phyloP scores from a whole-genome alignment of 2,329 filamentous ascomycete species.

The Trichophaea hybrida region DNA sequence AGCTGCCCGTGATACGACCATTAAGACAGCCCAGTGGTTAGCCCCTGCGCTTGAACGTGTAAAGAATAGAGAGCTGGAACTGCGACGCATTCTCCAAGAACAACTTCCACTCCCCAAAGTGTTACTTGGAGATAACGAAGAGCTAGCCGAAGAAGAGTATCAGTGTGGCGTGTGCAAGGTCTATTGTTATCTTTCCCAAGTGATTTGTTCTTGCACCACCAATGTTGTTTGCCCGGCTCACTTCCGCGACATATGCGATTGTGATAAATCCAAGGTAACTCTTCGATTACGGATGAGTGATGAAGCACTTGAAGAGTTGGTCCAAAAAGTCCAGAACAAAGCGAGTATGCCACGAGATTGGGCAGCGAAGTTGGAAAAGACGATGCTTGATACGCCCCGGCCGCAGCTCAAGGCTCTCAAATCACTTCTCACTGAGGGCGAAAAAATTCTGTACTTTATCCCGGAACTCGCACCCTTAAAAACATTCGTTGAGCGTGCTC shows the following conservation, averaged over 20 bases:
- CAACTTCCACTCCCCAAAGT: conserved; percentile 23
- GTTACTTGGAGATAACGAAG: conserved; percentile 44
- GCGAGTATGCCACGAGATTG: conserved; percentile 73
- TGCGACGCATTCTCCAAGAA: conserved; percentile 51
- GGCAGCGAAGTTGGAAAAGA: conserved; percentile 76
- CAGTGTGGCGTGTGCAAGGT: conserved; percentile 85
- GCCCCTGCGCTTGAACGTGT: conserved; percentile 73
- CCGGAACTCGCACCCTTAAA: conserved; percentile 67
- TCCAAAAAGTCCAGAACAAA: conserved; percentile 71
- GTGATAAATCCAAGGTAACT: conserved; percentile 30
- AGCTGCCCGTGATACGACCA: conserved; percentile 62
- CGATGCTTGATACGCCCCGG: conserved; percentile 67
- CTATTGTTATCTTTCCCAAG: conserved; percentile 80
- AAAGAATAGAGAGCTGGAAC: conserved; percentile 53
- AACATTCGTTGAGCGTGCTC: conserved; percentile 87
- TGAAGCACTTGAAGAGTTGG: conserved; percentile 49
- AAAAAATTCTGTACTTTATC: conserved; percentile 85
- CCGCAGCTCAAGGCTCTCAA: conserved; percentile 79
- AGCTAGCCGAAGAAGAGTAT: conserved; percentile 81
- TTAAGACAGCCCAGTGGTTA: conserved; percentile 85
- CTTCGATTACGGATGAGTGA: conserved; percentile 65
- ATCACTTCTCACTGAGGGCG: conserved; percentile 75
- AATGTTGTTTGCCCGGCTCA: conserved; percentile 63
- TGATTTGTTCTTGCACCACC: conserved; percentile 66
- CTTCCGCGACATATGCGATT: conserved; percentile 42